phyloP scores from a whole-genome alignment of 208 protist species.

The Trypanosoma mega region DNA sequence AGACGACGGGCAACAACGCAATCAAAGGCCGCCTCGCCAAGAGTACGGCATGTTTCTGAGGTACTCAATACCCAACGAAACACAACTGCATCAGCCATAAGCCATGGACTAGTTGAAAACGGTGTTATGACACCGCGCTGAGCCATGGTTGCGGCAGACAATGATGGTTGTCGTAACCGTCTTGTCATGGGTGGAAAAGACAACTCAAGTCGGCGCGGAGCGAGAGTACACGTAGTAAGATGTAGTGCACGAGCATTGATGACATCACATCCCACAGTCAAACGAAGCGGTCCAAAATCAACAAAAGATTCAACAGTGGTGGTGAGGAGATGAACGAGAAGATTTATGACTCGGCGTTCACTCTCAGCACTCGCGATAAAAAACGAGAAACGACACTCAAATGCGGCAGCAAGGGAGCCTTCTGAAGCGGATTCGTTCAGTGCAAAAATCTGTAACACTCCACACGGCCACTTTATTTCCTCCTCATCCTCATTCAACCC shows the following conservation, averaged over 20 bases:
- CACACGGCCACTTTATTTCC: slow-evolving; percentile 12
- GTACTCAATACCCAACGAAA: slow-evolving; percentile 60
- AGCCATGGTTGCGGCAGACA: slow-evolving; percentile 14
- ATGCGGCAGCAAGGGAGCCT: slow-evolving; percentile 39
- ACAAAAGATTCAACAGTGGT: no score
- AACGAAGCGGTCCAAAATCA: slow-evolving; percentile 14
- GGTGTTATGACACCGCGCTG: slow-evolving; percentile 22
- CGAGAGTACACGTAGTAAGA: slow-evolving; percentile 34
- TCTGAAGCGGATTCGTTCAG: slow-evolving; percentile 28
- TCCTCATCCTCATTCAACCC: no score
- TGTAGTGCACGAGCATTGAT: slow-evolving; percentile 45
- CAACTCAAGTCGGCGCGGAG: slow-evolving; percentile 33
- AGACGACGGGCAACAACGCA: slow-evolving; percentile 61
- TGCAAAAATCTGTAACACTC: slow-evolving; percentile 71
- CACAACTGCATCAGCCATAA: slow-evolving; percentile 43
- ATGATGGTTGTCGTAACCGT: no score
- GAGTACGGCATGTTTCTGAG: slow-evolving; percentile 32
- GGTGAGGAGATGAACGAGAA: no score
- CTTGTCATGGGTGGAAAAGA: no score
- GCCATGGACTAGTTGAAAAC: slow-evolving; percentile 42
- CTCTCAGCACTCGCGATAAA: slow-evolving; percentile 37
- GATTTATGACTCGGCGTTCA: background rate
- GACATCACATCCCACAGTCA: background rate
- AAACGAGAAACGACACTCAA: slow-evolving; percentile 79
- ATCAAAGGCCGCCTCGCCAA: slow-evolving; percentile 48